Evolutionary conservation across 176 grass and related monocot species (phyloP).

Genomic region (Phyllostachys edulis): DNA sequence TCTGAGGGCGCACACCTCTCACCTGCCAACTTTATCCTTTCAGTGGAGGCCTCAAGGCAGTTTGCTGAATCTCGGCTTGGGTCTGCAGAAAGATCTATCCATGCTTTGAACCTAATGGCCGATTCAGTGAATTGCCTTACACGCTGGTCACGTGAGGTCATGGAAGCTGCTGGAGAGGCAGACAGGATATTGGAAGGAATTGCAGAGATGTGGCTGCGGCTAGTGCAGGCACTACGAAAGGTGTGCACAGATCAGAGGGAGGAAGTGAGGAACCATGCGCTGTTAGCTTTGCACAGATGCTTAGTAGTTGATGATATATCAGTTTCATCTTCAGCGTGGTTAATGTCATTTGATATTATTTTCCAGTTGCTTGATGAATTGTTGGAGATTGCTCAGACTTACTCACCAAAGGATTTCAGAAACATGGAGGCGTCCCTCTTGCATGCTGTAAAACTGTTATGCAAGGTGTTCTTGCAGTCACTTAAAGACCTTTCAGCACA

Average conservation of each 20-base stretch:
- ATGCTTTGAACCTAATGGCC: constrained; percentile 86
- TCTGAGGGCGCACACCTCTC: constrained; percentile 79
- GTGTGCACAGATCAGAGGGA: constrained; percentile 87
- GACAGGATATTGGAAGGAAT: constrained; percentile 83
- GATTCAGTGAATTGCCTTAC: constrained; percentile 78
- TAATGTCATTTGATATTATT: constrained; percentile 85
- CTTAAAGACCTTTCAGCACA: constrained; percentile 64
- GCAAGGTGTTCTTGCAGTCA: constrained; percentile 85
- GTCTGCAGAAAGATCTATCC: constrained; percentile 71
- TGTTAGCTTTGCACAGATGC: constrained; percentile 79
- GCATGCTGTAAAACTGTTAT: constrained; percentile 71
- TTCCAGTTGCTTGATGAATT: constrained; percentile 92
- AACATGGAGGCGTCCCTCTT: constrained; percentile 96
- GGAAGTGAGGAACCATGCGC: constrained; percentile 89
- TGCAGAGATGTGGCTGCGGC: constrained; percentile 92
- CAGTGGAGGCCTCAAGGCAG: constrained; percentile 82
- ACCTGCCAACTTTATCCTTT: constrained; percentile 82
- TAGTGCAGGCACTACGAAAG: constrained; percentile 78
- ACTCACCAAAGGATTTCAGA: constrained; percentile 85
- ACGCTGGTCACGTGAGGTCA: constrained; percentile 69
- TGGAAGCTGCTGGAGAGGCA: constrained; percentile 59
- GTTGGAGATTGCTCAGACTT: constrained; percentile 71
- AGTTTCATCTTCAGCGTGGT: constrained; percentile 68
- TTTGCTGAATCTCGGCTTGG: constrained; percentile 95
- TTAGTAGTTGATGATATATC: constrained; percentile 75